phyloP scores from a whole-genome alignment of 75 land plant species.

The Pseudotsuga menziesii region DNA sequence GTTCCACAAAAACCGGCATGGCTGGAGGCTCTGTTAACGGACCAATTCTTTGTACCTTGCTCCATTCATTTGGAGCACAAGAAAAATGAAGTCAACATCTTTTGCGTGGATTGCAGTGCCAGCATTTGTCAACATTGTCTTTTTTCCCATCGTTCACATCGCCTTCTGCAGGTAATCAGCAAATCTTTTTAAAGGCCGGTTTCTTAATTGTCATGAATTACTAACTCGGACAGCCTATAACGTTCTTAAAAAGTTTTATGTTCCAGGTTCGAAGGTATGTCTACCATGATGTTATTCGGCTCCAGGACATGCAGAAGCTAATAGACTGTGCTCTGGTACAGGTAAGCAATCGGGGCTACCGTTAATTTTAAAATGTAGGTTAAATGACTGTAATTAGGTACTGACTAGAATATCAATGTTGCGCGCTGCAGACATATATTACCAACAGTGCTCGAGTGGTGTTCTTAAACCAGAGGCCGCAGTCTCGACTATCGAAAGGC shows the following conservation, averaged over 20 bases:
- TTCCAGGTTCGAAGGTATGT: slow-evolving; percentile 80
- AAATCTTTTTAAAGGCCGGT: background rate
- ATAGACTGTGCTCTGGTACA: slow-evolving; percentile 87
- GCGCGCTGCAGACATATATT: slow-evolving; percentile 44
- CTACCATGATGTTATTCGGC: slow-evolving; percentile 87
- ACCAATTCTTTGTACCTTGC: slow-evolving; percentile 65
- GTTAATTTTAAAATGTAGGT: background rate
- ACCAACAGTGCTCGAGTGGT: slow-evolving; percentile 72
- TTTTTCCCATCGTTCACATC: slow-evolving; percentile 39
- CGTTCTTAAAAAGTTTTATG: background rate
- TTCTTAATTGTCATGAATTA: background rate
- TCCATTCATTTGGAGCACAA: slow-evolving; percentile 34
- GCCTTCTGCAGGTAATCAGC: slow-evolving; percentile 49
- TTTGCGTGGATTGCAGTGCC: slow-evolving; percentile 67
- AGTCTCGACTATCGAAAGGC: slow-evolving; percentile 33
- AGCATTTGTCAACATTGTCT: slow-evolving; percentile 60
- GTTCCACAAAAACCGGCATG: slow-evolving; percentile 27
- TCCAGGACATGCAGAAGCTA: slow-evolving; percentile 89
- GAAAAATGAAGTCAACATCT: slow-evolving; percentile 76
- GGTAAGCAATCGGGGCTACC: slow-evolving; percentile 16
- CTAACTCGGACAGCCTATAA: background rate
- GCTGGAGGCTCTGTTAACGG: slow-evolving; percentile 46
- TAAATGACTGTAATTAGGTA: background rate
- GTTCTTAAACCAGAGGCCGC: slow-evolving; percentile 63
- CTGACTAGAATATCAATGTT: background rate